Percentiles rank a stretch among this genome's conserved stretches.
Evolutionary conservation across 768 basidiomycete species (phyloP).

Genomic region (Boletales sp.): DNA sequence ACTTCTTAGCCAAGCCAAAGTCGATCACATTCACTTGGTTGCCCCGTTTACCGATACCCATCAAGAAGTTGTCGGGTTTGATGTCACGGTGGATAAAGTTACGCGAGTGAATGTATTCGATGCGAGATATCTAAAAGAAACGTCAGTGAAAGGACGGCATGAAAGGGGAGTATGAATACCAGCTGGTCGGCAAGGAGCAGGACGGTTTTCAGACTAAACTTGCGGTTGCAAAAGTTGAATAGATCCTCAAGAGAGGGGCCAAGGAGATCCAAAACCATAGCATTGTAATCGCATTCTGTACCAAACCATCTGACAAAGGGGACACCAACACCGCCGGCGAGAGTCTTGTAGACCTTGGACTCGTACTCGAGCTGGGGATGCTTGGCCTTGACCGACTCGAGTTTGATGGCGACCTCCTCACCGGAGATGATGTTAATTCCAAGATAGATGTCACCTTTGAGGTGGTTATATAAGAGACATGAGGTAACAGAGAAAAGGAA

Average conservation of each 20-base stretch:
- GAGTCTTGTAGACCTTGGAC: conserved; percentile 92
- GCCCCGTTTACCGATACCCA: conserved; percentile 99
- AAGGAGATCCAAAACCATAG: conserved; percentile 97
- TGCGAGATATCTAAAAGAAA: conserved; percentile 79
- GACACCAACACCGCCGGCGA: conserved; percentile 97
- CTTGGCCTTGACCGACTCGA: conserved; percentile 99
- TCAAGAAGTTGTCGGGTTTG: conserved; percentile 99
- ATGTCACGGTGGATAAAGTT: conserved; percentile 98
- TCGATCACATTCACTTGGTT: conserved; percentile 99
- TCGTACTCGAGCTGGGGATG: conserved; percentile 99
- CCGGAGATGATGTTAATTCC: conserved; percentile 99
- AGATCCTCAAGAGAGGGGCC: conserved; percentile 89
- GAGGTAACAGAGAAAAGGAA: conserved; percentile 13
- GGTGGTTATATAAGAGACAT: conserved; percentile 6
- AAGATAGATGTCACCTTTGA: conserved; percentile 93
- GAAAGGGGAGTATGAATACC: conserved; percentile 35
- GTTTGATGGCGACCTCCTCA: conserved; percentile 99
- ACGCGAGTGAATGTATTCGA: conserved; percentile 99
- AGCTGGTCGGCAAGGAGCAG: conserved; percentile 95
- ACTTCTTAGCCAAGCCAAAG: conserved; percentile 99
- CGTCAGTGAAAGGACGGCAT: conserved; percentile 40
- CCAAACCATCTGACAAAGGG: conserved; percentile 97
- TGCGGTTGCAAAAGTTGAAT: conserved; percentile 96
- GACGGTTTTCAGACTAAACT: conserved; percentile 96
- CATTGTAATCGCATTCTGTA: conserved; percentile 98